Evolutionary conservation across 2,329 filamentous ascomycete species (phyloP).

Genomic region (Alternaria hordeiaustralica): DNA sequence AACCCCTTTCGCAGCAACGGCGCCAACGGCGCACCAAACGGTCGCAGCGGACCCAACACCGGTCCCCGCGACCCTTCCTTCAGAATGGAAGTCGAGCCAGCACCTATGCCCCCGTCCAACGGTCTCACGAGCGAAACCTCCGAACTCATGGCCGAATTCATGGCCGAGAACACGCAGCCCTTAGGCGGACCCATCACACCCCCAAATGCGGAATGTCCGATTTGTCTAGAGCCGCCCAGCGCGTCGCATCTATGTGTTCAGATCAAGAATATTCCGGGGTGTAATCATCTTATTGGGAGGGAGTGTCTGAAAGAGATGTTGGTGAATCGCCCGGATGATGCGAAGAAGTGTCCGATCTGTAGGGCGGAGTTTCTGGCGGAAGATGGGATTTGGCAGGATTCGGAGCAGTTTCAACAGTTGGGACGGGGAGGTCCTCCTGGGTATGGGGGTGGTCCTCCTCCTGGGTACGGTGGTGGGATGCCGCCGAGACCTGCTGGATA

Average conservation of each 20-base stretch:
- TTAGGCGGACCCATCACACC: background rate
- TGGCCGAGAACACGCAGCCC: conserved; percentile 5
- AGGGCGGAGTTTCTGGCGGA: conserved; percentile 19
- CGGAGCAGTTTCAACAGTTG: background rate
- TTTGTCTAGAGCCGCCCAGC: conserved; percentile 15
- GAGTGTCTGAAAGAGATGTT: conserved; percentile 21
- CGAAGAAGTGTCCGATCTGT: conserved; percentile 27
- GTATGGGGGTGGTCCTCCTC: background rate
- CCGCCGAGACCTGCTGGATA: too few relatives aligned
- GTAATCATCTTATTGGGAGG: conserved; percentile 24
- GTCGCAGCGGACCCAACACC: background rate
- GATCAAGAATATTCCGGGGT: conserved; percentile 16
- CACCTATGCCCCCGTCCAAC: background rate
- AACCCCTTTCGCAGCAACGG: background rate
- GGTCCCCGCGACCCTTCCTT: background rate
- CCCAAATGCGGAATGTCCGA: conserved; percentile 13
- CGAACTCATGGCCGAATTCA: background rate
- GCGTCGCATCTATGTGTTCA: conserved; percentile 13
- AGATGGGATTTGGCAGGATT: background rate
- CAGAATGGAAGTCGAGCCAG: background rate
- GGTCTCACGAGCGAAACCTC: background rate
- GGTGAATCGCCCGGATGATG: background rate
- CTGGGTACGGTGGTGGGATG: background rate
- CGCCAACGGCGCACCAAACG: background rate
- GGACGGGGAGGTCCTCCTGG: background rate